phyloP scores from a whole-genome alignment of 2,329 filamentous ascomycete species.

The Orbilia quercus region DNA sequence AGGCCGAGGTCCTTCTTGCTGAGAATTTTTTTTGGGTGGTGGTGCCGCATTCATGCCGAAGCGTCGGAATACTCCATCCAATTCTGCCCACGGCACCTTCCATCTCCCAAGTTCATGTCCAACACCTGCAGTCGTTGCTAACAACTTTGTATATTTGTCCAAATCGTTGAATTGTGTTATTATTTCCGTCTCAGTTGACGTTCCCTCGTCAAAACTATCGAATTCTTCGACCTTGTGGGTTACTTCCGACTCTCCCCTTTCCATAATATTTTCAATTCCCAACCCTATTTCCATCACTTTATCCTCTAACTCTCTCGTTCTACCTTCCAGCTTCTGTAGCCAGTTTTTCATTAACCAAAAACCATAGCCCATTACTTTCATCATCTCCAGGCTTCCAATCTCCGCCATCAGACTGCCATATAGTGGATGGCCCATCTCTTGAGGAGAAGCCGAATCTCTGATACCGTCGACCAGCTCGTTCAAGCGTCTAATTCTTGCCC shows the following conservation, averaged over 20 bases:
- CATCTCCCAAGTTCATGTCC: background rate
- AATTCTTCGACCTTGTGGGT: too few relatives aligned
- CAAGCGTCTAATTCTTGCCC: slow-evolving; percentile 6
- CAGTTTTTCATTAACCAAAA: slow-evolving; percentile 19
- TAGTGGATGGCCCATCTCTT: background rate
- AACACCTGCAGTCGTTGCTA: background rate
- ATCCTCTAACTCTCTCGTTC: background rate
- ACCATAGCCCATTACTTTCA: background rate
- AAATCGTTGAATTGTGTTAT: background rate
- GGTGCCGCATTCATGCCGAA: slow-evolving; percentile 1
- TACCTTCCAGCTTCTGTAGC: background rate
- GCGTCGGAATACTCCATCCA: background rate
- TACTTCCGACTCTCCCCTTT: background rate
- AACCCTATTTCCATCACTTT: background rate
- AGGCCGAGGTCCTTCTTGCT: background rate
- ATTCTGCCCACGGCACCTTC: background rate
- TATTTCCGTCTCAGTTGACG: slow-evolving; percentile 1
- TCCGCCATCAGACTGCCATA: slow-evolving; percentile 4
- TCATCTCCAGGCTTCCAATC: slow-evolving; percentile 14
- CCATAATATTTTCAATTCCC: background rate
- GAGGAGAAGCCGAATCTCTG: background rate
- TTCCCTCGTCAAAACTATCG: background rate
- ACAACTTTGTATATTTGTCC: background rate
- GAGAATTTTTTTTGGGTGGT: background rate
- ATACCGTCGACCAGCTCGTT: background rate